These are phyloP conservation scores for Liriodendron chinense DNA, from an alignment of 164 flowering plant genomes.

Conservation along the genomic window DNA sequence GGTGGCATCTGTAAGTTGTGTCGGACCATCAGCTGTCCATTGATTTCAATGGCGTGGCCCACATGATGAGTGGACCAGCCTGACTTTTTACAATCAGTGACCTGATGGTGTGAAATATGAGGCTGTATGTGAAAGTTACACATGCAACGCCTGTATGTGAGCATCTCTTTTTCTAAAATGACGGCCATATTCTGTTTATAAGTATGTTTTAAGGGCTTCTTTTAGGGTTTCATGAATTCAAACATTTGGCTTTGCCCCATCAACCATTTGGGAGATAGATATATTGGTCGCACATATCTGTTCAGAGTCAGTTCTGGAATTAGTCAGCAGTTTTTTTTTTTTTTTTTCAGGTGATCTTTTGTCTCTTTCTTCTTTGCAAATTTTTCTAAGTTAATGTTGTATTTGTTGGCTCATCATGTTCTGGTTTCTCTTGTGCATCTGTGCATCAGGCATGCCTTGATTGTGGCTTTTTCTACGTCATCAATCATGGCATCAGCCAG, in stretches of 20 bases:
- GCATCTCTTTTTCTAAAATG: background rate
- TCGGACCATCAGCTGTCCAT: background rate
- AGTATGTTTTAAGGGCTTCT: background rate
- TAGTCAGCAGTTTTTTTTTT: background rate
- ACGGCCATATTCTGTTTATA: background rate
- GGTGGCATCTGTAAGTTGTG: background rate
- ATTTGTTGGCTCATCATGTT: background rate
- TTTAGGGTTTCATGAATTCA: background rate
- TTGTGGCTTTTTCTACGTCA: slow-evolving; percentile 89
- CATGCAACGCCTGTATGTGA: background rate
- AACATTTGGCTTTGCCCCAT: background rate
- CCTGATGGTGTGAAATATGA: background rate
- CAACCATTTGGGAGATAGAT: background rate
- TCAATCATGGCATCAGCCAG: slow-evolving; percentile 84
- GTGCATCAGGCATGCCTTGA: slow-evolving; percentile 77
- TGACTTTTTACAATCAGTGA: background rate
- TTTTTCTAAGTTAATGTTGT: background rate
- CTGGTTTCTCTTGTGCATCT: background rate
- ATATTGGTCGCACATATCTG: too few species aligned
- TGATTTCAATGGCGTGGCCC: background rate
- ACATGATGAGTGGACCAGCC: background rate
- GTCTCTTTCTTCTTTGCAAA: background rate
- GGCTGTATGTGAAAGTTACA: background rate
- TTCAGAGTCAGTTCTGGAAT: too few species aligned
- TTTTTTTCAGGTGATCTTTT: background rate